Conservation (phyloP, 768 basidiomycete species). For the Russula sp. region DNA sequence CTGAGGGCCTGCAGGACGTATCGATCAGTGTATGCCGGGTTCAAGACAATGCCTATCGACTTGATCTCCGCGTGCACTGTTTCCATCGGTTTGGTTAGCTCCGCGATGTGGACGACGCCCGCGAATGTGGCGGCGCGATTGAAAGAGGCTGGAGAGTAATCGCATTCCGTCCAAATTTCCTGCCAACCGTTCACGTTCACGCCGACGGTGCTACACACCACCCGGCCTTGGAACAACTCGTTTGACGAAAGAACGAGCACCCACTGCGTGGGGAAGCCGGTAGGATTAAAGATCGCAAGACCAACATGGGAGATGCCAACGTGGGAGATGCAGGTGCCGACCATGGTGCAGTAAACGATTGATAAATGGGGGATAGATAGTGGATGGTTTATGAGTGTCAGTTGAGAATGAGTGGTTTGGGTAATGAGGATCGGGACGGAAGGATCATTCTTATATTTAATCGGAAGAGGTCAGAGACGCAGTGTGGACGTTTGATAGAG, state of each 20-base stretch:
- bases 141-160: background rate
- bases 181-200: background rate
- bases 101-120: background rate
- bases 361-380: background rate
- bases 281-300: background rate
- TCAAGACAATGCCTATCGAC: background rate
- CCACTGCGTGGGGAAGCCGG: background rate
- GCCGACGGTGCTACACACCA: background rate
- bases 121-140: background rate
- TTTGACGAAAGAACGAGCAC: background rate
- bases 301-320: background rate
- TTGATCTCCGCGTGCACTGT: background rate
- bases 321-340: background rate
- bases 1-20: background rate
- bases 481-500: too few relatives aligned
- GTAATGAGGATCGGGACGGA: background rate
- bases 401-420: background rate
- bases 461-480: too few relatives aligned
- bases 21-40: background rate
- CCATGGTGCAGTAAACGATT: background rate
- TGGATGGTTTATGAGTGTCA: background rate
- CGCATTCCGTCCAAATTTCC: background rate
- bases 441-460: background rate
- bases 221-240: background rate
- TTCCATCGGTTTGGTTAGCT: background rate